These are phyloP conservation scores for Botrytis medusae DNA, from an alignment of 2,329 filamentous ascomycete species.

Conservation along the genomic window DNA sequence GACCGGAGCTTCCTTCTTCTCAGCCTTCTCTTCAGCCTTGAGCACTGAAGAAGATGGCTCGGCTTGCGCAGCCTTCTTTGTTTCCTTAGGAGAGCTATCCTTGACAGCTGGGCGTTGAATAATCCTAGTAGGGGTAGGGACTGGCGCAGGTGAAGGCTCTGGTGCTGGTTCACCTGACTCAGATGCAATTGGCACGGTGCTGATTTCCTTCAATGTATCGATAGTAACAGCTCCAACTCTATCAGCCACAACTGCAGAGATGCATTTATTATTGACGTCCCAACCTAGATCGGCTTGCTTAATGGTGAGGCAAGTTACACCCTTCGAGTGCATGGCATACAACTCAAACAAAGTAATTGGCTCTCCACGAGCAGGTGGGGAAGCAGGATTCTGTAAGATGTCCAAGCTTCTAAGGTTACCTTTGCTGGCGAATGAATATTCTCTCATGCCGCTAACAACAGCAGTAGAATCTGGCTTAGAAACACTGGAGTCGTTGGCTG, in stretches of 20 bases:
- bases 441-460: slow-evolving; percentile 93
- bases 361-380: slow-evolving; percentile 57
- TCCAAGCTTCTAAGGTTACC: slow-evolving; percentile 87
- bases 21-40: slow-evolving; percentile 44
- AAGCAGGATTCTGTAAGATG: slow-evolving; percentile 72
- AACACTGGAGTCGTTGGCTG: slow-evolving; percentile 67
- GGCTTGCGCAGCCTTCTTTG: slow-evolving; percentile 33
- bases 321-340: slow-evolving; percentile 96
- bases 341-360: slow-evolving; percentile 85
- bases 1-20: slow-evolving; percentile 35
- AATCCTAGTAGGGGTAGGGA: slow-evolving; percentile 34
- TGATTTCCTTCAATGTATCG: slow-evolving; percentile 56
- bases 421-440: slow-evolving; percentile 87
- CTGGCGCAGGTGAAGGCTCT: slow-evolving; percentile 25
- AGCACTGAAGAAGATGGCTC: slow-evolving; percentile 28
- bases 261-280: slow-evolving; percentile 85
- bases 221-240: slow-evolving; percentile 73
- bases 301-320: slow-evolving; percentile 85
- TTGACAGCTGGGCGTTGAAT: slow-evolving; percentile 35
- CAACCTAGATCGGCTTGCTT: slow-evolving; percentile 89
- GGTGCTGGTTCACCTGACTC: slow-evolving; percentile 22
- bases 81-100: slow-evolving; percentile 33
- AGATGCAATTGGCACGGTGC: slow-evolving; percentile 25
- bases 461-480: slow-evolving; percentile 91
- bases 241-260: slow-evolving; percentile 74